These are phyloP conservation scores for Orbilia blumenaviensis DNA, from an alignment of 2,329 filamentous ascomycete genomes.

Conservation along the genomic window DNA sequence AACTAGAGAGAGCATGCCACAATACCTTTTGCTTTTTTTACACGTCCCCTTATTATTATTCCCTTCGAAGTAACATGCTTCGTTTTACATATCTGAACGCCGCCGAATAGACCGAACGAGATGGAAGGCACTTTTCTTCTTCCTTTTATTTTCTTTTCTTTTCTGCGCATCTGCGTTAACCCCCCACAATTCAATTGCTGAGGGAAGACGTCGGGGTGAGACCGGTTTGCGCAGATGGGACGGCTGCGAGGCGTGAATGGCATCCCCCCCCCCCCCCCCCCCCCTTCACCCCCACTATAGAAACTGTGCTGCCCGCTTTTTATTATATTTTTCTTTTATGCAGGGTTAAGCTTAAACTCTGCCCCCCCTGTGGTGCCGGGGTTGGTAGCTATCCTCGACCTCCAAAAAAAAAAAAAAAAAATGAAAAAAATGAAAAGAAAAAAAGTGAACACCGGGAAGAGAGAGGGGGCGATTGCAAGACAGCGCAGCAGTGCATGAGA, in stretches of 20 bases:
- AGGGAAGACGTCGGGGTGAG: constrained; percentile 8
- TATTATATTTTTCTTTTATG: too few relatives aligned
- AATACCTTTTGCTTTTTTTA: background rate
- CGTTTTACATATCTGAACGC: background rate
- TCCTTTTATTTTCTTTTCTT: too few relatives aligned
- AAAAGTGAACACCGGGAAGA: too few relatives aligned
- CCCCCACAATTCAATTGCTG: background rate
- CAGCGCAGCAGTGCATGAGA: constrained; percentile 39
- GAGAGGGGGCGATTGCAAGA: too few relatives aligned
- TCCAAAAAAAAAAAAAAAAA: too few relatives aligned
- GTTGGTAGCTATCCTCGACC: background rate
- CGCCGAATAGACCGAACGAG: background rate
- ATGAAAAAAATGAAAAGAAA: too few relatives aligned
- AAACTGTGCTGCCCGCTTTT: too few relatives aligned
- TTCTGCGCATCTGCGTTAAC: background rate
- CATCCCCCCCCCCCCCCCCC: too few relatives aligned
- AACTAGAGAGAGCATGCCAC: constrained; percentile 1
- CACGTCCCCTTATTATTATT: background rate
- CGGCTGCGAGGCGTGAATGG: constrained; percentile 13
- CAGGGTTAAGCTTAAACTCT: constrained; percentile 41
- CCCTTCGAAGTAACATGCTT: background rate
- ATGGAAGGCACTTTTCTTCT: constrained; percentile 13
- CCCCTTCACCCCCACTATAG: constrained; percentile 6
- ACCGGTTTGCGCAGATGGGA: constrained; percentile 18
- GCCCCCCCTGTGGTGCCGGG: constrained; percentile 1